Conservation (phyloP, 208 protist genomes). For the Blechomonas ayalai region DNA sequence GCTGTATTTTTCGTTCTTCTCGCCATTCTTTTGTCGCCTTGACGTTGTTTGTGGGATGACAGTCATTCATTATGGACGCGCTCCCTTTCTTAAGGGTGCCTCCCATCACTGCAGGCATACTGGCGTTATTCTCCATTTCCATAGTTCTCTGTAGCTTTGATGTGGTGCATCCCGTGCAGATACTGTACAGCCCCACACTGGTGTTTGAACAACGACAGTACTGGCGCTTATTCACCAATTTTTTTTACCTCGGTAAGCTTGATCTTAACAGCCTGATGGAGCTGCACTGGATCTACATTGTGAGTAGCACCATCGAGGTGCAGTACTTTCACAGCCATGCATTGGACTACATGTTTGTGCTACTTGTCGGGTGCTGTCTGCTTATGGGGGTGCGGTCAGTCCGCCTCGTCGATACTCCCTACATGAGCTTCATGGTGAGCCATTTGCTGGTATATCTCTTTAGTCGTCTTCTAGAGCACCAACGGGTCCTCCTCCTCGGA, state of each 20-base stretch:
- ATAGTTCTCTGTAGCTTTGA: slow-evolving; percentile 41
- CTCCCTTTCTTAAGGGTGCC: slow-evolving; percentile 10
- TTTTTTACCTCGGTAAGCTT: slow-evolving; percentile 63
- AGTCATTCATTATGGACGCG: too few relatives aligned
- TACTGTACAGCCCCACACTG: slow-evolving; percentile 62
- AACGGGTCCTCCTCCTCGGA: slow-evolving; percentile 42
- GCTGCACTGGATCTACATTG: slow-evolving; percentile 54
- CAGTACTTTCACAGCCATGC: slow-evolving; percentile 57
- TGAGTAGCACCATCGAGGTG: slow-evolving; percentile 55
- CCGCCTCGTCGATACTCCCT: slow-evolving; percentile 37
- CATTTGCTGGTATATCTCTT: slow-evolving; percentile 68
- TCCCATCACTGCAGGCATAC: slow-evolving; percentile 27
- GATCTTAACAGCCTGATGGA: slow-evolving; percentile 42
- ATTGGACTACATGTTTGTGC: slow-evolving; percentile 60
- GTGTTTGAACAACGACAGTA: slow-evolving; percentile 76
- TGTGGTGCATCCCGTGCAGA: slow-evolving; percentile 55
- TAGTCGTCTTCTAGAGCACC: slow-evolving; percentile 46
- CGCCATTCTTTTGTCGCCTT: too few relatives aligned
- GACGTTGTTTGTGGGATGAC: too few relatives aligned
- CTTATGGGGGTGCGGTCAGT: slow-evolving; percentile 27
- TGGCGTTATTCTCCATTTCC: slow-evolving; percentile 19
- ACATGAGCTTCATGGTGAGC: slow-evolving; percentile 42
- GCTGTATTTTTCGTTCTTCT: too few relatives aligned
- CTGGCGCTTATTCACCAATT: slow-evolving; percentile 68
- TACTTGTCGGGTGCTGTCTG: slow-evolving; percentile 30